A percentile compares a stretch with the other conserved stretches of the same genome.
phyloP scores from a whole-genome alignment of 1,284 basidiomycete species.

The Heliocybe sulcata region DNA sequence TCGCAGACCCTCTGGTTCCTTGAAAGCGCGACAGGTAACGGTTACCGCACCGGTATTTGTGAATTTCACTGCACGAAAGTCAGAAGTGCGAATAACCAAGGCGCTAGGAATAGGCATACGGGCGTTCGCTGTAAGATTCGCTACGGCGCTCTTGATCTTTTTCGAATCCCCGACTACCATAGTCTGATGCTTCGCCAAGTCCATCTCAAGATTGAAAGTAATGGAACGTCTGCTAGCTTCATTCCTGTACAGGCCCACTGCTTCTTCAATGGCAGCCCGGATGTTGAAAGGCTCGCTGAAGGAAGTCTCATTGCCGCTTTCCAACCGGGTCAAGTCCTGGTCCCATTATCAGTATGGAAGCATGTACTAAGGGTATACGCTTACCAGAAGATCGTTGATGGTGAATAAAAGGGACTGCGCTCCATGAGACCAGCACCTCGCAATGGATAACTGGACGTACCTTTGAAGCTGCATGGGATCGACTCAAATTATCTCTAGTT shows the following conservation, averaged over 20 bases:
- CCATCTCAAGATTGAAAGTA: constrained; percentile 45
- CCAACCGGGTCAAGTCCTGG: constrained; percentile 76
- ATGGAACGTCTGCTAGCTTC: constrained; percentile 70
- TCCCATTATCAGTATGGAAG: background rate
- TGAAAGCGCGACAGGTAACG: constrained; percentile 51
- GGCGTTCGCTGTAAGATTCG: constrained; percentile 81
- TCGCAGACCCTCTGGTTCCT: constrained; percentile 45
- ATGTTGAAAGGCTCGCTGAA: constrained; percentile 83
- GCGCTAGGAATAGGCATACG: constrained; percentile 30
- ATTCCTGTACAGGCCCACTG: constrained; percentile 53
- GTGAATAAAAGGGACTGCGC: constrained; percentile 64
- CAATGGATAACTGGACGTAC: constrained; percentile 21
- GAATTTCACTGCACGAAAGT: constrained; percentile 56
- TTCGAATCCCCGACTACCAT: constrained; percentile 65
- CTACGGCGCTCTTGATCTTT: constrained; percentile 78
- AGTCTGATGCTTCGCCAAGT: constrained; percentile 45
- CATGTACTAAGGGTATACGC: constrained; percentile 10
- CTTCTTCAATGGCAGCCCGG: constrained; percentile 60
- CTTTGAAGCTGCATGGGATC: constrained; percentile 80
- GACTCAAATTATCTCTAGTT: constrained; percentile 73
- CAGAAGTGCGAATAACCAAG: background rate
- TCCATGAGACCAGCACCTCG: constrained; percentile 3
- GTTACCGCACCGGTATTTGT: constrained; percentile 61
- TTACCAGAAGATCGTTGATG: constrained; percentile 78
- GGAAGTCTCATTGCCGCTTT: constrained; percentile 74